Evolutionary conservation across 306 rosid genomes (phyloP), one percentile per base, ranked within the genome.

Genomic region (Cicer chorassanicum): DNA sequence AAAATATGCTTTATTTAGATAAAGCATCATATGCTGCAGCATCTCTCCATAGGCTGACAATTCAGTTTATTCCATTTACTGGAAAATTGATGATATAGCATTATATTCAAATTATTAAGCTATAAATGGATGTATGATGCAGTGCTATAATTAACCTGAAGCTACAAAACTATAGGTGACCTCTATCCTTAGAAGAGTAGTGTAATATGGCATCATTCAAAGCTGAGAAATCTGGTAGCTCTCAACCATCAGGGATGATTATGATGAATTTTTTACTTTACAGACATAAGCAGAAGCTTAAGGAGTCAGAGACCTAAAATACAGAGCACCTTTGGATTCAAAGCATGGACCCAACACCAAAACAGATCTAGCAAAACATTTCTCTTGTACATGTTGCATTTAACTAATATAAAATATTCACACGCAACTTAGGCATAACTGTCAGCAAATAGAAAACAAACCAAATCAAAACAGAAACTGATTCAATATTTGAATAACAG

Each of bases 141-240:
- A 44, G 63, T 80, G 54, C 21, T 50, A 68, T 57, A 29, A 81
- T 59, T 43, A 46, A 86, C 75, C 51, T 60, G 43, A 60, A 83
- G 70, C 82, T 43, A 86, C 57, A 65, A 64, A 74, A 60, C 36
- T 29, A 56, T 13, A 49, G 10, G 51, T 34, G 9, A 73, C 50
- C 65, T 41, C 73, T 29, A 63, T 68, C 43, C 60, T 39, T 71
- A 60, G 39, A 76, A 76, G 82, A 59, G 38, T 43, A 65, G 19
- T 60, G 59, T 54, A 12, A 82, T 74, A 91, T 85, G 95, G 84
- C 93, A 59, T 86, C 97, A 21, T 11, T 82, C 56, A 91, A 89
- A 82, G 63, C 54, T 13, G 92, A 89, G 14, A 62, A 69, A 78
- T 66, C 62, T 2, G 16, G 13, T 46, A 76, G 63, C 72, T 66